Conservation (phyloP, 2,329 filamentous ascomycete species). For the Colletotrichum echinochloae region DNA sequence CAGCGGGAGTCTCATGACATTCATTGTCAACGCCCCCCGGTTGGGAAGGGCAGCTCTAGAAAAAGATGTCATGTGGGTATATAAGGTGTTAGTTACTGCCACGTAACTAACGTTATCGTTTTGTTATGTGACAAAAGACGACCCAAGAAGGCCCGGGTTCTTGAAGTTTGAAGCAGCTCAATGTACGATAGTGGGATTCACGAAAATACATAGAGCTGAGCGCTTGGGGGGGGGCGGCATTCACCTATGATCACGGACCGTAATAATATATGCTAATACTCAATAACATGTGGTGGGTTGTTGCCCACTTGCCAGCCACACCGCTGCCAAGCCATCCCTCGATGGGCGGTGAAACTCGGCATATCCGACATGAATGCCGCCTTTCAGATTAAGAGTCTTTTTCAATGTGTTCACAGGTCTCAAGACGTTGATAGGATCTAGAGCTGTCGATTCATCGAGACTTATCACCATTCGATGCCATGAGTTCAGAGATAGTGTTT, state of each 20-base stretch:
- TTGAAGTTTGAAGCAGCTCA: not conserved
- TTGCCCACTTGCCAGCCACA: not conserved
- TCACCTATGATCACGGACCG: too few relatives aligned
- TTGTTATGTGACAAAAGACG: too few relatives aligned
- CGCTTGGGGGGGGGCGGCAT: too few relatives aligned
- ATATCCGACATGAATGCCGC: not conserved
- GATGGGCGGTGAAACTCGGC: not conserved
- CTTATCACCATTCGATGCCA: not conserved
- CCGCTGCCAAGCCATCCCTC: not conserved
- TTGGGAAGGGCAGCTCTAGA: conserved; percentile 51
- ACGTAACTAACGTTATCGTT: too few relatives aligned
- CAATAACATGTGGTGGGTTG: not conserved
- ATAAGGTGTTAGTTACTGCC: too few relatives aligned
- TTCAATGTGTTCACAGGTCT: not conserved
- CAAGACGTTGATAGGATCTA: not conserved
- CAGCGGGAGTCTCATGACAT: conserved; percentile 70
- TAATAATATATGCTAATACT: too few relatives aligned
- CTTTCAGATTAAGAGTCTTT: not conserved
- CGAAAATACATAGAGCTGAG: not conserved
- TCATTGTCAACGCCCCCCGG: conserved; percentile 71
- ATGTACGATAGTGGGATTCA: not conserved
- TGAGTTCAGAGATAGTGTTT: not conserved
- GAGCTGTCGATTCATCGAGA: not conserved
- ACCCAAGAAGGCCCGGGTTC: too few relatives aligned
- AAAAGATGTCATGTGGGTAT: too few relatives aligned